Base-by-base conservation (phyloP, 192 early-diverging fungal genomes). In the Spinellus fusiger region DNA sequence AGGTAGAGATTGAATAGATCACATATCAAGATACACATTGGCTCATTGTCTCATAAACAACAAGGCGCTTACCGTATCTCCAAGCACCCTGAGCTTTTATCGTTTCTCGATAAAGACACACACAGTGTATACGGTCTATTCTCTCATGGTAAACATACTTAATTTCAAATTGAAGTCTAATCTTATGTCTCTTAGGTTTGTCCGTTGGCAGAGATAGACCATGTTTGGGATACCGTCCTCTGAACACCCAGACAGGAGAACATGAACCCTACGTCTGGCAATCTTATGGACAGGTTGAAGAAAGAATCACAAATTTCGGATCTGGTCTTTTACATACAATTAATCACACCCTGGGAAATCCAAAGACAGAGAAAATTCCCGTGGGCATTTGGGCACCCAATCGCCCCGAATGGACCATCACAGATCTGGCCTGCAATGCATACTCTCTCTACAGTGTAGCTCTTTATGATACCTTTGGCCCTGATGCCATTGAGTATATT, bases 391-490 rank as follows among this genome's bases (percentile, higher is more conserved):
- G 62, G 62, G 29, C 37, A 13, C 20, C 31, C 8, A 64, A 64
- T 9, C 62, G 62, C 25, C 75, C 84, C 10, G 87, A 90, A 56
- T 93, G 89, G 85, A 75, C 80, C 7, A 77, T 93, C 35, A 59
- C 80, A 13, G 84, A 88, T 49, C 77, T 82, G 34, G 89, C 75
- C 0, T 77, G 83, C 18, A 65, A 77, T 6, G 77, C 78, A 35
- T 84, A 87, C 57, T 80, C 78, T 54, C 40, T 85, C 51, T 73
- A 82, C 48, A 74, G 82, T 6, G 91, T 95, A 13, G 83, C 93
- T 3, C 74, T 96, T 15, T 94, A 95, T 77, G 93, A 97, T 65
- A 93, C 93, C 18, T 80, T 97, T 29, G 96, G 92, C 38, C 76
- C 82, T 0, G 87, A 90, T 52, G 79, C 88, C 15, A 71, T 95